Base-by-base conservation (phyloP, 805 yeast species). In the Candida pini region DNA sequence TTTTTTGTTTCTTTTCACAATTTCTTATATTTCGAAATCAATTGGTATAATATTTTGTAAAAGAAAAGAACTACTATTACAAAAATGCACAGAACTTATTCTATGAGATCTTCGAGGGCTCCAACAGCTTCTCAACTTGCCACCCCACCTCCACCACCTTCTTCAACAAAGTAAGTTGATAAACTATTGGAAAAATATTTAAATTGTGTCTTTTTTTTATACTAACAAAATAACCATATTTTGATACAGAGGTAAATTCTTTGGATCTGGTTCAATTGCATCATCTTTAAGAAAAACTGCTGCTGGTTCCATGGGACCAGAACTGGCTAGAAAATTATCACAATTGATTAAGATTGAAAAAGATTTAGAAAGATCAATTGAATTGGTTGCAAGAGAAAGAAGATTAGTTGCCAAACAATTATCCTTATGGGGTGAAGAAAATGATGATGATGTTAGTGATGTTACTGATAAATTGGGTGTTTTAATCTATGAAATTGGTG, bases 381-480 rank as follows among this genome's bases (percentile, higher is more conserved):
- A 92, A 70, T 72, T 86, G 47, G 89, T 87, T 40, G 87, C 97
- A 50, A 77, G 83, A 54, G 97, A 92, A 72, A 80, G 97, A 63
- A 81, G 89, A 62, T 89, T 83, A 55, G 96, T 89, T 50, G 98
- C 97, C 53, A 89, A 88, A 72, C 97, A 90, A 71, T 76, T 90
- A 62, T 88, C 97, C 23, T 63, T 81, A 49, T 90, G 98, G 98
- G 98, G 98, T 69, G 96, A 85, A 63, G 94, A 83, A 59, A 88
- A 89, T 60, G 97, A 90, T 61, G 97, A 90, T 56, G 98, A 90
- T 56, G 95, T 90, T 37, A 79, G 92, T 43, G 97, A 90, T 64
- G 88, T 90, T 46, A 90, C 97, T 49, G 98, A 90, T 68, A 89
- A 92, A 68, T 76, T 90, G 62, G 97, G 97, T 60, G 97, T 90